Evolutionary conservation across 106 monocot species (phyloP).

Genomic region (Hemerocallis citrina): DNA sequence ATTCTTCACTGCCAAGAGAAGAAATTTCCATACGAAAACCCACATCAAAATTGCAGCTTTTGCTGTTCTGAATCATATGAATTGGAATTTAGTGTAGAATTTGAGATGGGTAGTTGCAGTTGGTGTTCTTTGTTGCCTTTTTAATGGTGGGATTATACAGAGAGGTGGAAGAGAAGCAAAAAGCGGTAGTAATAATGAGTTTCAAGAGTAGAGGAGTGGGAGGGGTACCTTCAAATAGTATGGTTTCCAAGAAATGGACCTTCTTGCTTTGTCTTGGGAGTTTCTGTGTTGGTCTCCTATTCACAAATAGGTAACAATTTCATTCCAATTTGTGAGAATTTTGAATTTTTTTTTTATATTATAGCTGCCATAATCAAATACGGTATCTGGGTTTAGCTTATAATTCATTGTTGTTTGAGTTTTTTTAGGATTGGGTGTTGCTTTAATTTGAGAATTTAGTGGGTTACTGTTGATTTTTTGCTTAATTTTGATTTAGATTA

Average conservation of each 20-base stretch:
- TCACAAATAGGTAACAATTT: conserved; percentile 37
- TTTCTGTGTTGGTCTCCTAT: conserved; percentile 46
- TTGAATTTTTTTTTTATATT: too few species aligned
- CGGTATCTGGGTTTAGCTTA: too few species aligned
- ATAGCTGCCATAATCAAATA: too few species aligned
- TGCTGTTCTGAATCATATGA: not conserved
- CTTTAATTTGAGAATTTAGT: too few species aligned
- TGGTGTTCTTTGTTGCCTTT: not conserved
- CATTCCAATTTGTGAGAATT: too few species aligned
- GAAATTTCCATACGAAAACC: not conserved
- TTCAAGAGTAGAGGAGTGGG: conserved; percentile 12
- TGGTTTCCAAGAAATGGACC: conserved; percentile 43
- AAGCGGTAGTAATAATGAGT: too few species aligned
- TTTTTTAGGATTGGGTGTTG: too few species aligned
- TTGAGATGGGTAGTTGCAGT: conserved; percentile 1
- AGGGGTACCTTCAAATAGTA: too few species aligned
- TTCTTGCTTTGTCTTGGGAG: conserved; percentile 53
- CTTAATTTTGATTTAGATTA: not conserved
- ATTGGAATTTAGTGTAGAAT: not conserved
- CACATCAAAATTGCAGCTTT: not conserved
- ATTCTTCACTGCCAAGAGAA: not conserved
- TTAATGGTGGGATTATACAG: not conserved
- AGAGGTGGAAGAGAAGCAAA: too few species aligned
- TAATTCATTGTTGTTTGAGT: too few species aligned
- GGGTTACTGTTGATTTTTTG: too few species aligned